A percentile compares a stretch with the other conserved stretches of the same genome.
Conservation (phyloP, 2,329 filamentous ascomycete genomes). For the Penicillium crustosum region DNA sequence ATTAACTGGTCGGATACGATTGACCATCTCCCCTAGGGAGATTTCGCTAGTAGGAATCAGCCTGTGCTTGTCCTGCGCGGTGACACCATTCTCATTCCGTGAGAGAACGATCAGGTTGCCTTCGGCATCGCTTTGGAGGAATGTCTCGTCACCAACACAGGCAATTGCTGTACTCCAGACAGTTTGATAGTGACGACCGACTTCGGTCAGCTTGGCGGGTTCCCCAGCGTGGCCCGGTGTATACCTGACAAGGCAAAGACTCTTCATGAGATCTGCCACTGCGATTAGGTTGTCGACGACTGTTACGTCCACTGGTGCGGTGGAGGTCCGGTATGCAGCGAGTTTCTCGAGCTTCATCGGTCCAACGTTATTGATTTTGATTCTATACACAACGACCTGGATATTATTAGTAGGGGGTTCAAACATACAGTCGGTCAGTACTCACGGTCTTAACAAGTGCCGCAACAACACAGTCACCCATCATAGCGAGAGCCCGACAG, state of each 20-base stretch:
- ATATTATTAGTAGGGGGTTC: conserved; percentile 16
- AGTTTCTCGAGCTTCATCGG: conserved; percentile 62
- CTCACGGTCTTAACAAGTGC: conserved; percentile 83
- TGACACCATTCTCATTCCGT: conserved; percentile 70
- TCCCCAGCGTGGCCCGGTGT: conserved; percentile 56
- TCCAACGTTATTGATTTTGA: conserved; percentile 40
- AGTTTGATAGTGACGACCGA: conserved; percentile 76
- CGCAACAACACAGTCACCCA: conserved; percentile 76
- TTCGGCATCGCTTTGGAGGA: conserved; percentile 80
- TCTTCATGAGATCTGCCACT: conserved; percentile 92
- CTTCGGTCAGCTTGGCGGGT: conserved; percentile 67
- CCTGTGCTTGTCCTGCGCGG: conserved; percentile 67
- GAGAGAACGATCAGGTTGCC: conserved; percentile 84
- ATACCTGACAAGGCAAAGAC: conserved; percentile 75
- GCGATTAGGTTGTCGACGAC: conserved; percentile 74
- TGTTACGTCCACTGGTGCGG: conserved; percentile 77
- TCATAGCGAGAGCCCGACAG: conserved; percentile 73
- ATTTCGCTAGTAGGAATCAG: conserved; percentile 78
- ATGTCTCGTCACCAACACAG: conserved; percentile 69
- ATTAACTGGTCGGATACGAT: conserved; percentile 74
- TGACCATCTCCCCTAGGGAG: conserved; percentile 88
- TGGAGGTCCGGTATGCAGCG: conserved; percentile 76
- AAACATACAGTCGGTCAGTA: conserved; percentile 5
- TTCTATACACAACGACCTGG: conserved; percentile 60
- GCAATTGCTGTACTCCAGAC: conserved; percentile 79